Percentiles rank a stretch among this genome's conserved stretches.
These are phyloP conservation scores for Bruguiera sexangula DNA, from an alignment of 345 rosid genomes.

Conservation along the genomic window DNA sequence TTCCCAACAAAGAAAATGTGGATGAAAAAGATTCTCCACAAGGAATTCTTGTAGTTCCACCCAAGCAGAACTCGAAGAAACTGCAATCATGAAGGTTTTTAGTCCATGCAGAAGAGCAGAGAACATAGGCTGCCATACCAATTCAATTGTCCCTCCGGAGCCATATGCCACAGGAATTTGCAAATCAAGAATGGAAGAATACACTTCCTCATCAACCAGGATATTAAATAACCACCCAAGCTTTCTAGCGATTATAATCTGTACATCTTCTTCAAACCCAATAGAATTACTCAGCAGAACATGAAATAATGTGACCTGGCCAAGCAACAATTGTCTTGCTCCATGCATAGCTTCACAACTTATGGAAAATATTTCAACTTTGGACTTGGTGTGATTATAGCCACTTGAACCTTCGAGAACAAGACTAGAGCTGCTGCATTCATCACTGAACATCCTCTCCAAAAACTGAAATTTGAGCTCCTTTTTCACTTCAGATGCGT, in stretches of 20 bases:
- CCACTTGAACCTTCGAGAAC: conserved; percentile 24
- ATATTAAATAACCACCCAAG: conserved; percentile 64
- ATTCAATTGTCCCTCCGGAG: conserved; percentile 44
- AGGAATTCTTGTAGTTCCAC: conserved; percentile 57
- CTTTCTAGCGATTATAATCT: conserved; percentile 45
- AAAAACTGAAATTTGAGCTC: conserved; percentile 58
- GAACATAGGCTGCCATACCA: conserved; percentile 68
- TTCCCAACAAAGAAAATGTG: conserved; percentile 81
- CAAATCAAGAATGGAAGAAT: conserved; percentile 56
- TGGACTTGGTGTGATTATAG: conserved; percentile 24
- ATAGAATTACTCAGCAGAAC: conserved; percentile 53
- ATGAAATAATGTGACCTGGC: conserved; percentile 53
- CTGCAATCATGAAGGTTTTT: conserved; percentile 64
- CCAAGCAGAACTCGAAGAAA: conserved; percentile 64
- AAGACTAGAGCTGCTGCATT: conserved; percentile 27
- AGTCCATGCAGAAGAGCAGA: conserved; percentile 57
- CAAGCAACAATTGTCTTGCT: conserved; percentile 40
- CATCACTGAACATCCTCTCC: conserved; percentile 52
- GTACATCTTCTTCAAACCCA: conserved; percentile 49
- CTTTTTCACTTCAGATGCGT: conserved; percentile 46
- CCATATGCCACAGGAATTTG: conserved; percentile 57
- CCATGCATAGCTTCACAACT: conserved; percentile 36
- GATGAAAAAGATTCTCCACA: conserved; percentile 76
- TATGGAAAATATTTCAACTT: conserved; percentile 48
- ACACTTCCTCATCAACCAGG: conserved; percentile 56